phyloP scores from a whole-genome alignment of 2,329 filamentous ascomycete species.

The Paraphoma sp. region DNA sequence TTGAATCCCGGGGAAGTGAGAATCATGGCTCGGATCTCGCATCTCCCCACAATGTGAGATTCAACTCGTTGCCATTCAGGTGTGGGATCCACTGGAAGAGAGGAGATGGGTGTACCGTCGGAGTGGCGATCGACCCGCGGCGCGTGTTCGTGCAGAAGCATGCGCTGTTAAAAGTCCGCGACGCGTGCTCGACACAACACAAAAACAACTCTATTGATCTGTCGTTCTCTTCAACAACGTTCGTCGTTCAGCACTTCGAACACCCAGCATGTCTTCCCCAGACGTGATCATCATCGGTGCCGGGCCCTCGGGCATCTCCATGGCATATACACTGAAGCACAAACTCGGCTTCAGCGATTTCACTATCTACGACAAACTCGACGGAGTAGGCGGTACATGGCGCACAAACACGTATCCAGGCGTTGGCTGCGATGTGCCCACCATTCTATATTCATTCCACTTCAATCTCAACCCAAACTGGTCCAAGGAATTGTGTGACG shows the following conservation, averaged over 20 bases:
- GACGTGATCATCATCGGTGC: constrained; percentile 42
- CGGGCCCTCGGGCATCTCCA: constrained; percentile 42
- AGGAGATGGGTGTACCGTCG: neutral
- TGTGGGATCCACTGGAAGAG: neutral
- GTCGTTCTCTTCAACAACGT: neutral
- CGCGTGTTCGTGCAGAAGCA: neutral
- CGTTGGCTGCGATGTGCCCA: constrained; percentile 43
- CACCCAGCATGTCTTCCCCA: neutral
- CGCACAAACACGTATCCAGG: constrained; percentile 46
- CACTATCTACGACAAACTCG: constrained; percentile 40
- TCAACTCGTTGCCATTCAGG: neutral
- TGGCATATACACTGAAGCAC: constrained; percentile 42
- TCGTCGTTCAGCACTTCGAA: neutral
- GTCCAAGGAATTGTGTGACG: constrained; percentile 53
- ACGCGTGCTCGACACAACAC: neutral
- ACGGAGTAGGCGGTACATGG: constrained; percentile 49
- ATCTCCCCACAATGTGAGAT: neutral
- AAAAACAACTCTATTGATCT: too few relatives aligned
- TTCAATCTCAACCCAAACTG: constrained; percentile 54
- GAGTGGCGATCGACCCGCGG: neutral
- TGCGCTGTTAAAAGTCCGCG: neutral
- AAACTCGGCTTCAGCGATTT: constrained; percentile 42
- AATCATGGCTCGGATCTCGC: neutral
- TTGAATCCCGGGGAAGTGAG: neutral
- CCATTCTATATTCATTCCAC: constrained; percentile 51